A percentile compares a stretch with the other conserved stretches of the same genome.
Conservation (phyloP, 306 rosid genomes). For the Aeschynomene evenia region DNA sequence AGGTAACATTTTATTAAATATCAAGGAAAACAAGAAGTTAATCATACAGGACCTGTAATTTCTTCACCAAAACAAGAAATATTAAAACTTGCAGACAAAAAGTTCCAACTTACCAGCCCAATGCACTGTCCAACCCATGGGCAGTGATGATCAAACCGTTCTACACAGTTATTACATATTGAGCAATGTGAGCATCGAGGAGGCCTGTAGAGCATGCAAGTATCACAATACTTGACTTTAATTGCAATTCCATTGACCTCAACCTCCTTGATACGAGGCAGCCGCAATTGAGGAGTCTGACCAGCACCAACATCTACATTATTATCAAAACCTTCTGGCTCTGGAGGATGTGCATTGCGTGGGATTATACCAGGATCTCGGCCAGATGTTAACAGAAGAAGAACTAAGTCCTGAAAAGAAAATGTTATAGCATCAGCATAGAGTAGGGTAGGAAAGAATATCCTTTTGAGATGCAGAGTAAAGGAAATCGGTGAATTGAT, state of each 20-base stretch:
- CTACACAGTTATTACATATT: constrained; percentile 95
- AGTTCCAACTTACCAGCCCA: constrained; percentile 70
- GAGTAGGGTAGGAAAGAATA: background rate
- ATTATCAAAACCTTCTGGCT: constrained; percentile 83
- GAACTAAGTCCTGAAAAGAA: constrained; percentile 70
- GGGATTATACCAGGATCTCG: constrained; percentile 99
- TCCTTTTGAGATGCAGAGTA: background rate
- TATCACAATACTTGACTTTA: constrained; percentile 92
- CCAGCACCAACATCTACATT: constrained; percentile 67
- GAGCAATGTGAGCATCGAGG: constrained; percentile 99
- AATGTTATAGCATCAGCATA: constrained; percentile 19
- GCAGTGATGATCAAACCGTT: constrained; percentile 95
- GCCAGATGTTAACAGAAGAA: constrained; percentile 86
- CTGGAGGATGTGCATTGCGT: constrained; percentile 93
- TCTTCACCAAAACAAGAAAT: background rate
- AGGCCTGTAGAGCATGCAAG: constrained; percentile 99
- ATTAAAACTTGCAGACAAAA: background rate
- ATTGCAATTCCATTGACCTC: constrained; percentile 74
- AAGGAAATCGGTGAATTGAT: background rate
- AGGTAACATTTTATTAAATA: background rate
- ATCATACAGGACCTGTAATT: background rate
- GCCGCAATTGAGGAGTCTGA: constrained; percentile 88
- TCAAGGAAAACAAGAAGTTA: background rate
- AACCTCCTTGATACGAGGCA: constrained; percentile 90
- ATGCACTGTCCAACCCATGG: constrained; percentile 99